Evolutionary conservation across 352 stramenopile genomes (phyloP).

Genomic region (Globisporangium cylindrosporum): DNA sequence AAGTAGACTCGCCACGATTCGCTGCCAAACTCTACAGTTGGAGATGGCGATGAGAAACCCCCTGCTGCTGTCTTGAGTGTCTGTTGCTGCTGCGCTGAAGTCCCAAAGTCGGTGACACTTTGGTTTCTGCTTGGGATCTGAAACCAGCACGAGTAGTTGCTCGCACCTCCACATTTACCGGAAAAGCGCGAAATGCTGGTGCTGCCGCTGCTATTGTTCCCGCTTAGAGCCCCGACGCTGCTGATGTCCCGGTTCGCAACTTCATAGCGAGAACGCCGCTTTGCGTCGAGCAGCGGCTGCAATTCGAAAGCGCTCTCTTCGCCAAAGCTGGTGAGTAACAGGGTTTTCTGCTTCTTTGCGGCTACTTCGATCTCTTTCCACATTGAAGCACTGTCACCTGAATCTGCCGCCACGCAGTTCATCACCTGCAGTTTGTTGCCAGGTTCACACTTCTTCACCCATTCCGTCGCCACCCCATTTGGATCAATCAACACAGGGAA

Average conservation of each 20-base stretch:
- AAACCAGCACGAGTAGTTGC: slow-evolving; percentile 16
- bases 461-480: slow-evolving; percentile 43
- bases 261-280: slow-evolving; percentile 44
- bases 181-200: neutral
- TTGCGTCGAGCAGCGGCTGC: slow-evolving; percentile 41
- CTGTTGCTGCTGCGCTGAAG: too few species aligned
- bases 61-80: neutral
- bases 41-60: neutral
- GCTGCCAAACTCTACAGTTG: slow-evolving; percentile 38
- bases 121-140: neutral
- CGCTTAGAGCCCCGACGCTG: slow-evolving; percentile 14
- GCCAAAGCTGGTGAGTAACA: slow-evolving; percentile 48
- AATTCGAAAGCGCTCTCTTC: slow-evolving; percentile 24
- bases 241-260: slow-evolving; percentile 47
- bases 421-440: slow-evolving; percentile 3
- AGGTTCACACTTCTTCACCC: slow-evolving; percentile 43
- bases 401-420: slow-evolving; percentile 12
- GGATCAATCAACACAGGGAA: slow-evolving; percentile 64
- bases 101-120: neutral
- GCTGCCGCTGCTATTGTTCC: slow-evolving; percentile 8
- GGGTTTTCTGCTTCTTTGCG: slow-evolving; percentile 31
- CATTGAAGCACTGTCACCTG: slow-evolving; percentile 18
- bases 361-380: slow-evolving; percentile 43
- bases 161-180: neutral
- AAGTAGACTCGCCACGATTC: slow-evolving; percentile 45